These are phyloP conservation scores for Colletotrichum sublineola DNA, from an alignment of 2,329 filamentous ascomycete species.

Conservation along the genomic window DNA sequence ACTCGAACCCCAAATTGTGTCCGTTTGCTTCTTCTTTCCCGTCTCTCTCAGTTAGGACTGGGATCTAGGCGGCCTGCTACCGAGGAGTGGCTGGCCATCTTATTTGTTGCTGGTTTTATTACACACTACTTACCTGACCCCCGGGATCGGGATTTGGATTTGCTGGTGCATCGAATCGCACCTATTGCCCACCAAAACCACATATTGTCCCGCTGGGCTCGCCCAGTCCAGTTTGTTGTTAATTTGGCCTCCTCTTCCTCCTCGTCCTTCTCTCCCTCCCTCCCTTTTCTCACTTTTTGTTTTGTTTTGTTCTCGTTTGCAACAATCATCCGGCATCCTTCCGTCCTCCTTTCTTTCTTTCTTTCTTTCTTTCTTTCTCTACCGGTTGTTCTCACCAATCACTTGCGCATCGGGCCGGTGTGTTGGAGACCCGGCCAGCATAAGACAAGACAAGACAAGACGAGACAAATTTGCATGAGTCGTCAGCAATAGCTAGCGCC, in stretches of 20 bases:
- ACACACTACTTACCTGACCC: background rate
- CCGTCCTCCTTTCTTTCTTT: background rate
- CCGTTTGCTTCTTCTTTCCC: background rate
- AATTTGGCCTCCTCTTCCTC: background rate
- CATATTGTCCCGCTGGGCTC: conserved; percentile 9
- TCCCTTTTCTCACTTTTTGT: conserved; percentile 9
- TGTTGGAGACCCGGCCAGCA: conserved; percentile 1
- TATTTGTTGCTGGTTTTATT: conserved; percentile 15
- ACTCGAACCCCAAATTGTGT: background rate
- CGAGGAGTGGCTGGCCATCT: conserved; percentile 3
- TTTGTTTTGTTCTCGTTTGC: background rate
- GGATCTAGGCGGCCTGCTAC: background rate
- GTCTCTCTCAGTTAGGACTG: background rate
- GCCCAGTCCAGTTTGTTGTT: background rate
- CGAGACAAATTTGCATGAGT: conserved; percentile 11
- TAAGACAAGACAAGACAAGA: too few species aligned
- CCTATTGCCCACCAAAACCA: background rate
- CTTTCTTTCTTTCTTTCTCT: too few species aligned
- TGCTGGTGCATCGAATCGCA: conserved; percentile 10
- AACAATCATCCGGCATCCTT: background rate
- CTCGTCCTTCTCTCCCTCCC: background rate
- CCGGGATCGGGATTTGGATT: background rate
- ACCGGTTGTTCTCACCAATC: conserved; percentile 1
- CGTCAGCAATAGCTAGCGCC: conserved; percentile 24
- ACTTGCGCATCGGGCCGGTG: background rate